These are phyloP conservation scores for Trypanosoma rangeli DNA, from an alignment of 208 protist genomes.

Conservation along the genomic window DNA sequence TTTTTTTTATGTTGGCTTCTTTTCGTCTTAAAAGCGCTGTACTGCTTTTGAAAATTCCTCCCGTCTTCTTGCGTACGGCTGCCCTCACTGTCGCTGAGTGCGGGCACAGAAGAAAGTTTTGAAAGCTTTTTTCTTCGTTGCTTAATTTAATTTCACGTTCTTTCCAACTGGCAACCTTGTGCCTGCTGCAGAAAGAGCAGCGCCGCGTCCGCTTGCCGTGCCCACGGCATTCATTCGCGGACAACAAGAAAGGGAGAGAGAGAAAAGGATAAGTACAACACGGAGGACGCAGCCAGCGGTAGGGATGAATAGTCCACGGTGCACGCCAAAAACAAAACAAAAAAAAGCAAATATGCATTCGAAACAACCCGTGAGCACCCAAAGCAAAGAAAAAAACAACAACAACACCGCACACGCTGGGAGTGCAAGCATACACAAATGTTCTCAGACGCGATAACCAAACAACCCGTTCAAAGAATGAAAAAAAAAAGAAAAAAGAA, in stretches of 20 bases:
- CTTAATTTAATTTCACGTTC: not conserved
- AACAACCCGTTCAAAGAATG: not conserved
- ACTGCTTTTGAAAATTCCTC: not conserved
- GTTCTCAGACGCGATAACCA: not conserved
- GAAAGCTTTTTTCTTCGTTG: no score
- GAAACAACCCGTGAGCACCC: not conserved
- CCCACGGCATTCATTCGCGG: not conserved
- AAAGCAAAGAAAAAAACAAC: conserved; percentile 1
- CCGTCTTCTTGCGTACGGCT: not conserved
- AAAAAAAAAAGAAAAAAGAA: conserved; percentile 12
- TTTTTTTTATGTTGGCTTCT: not conserved
- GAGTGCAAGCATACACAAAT: not conserved
- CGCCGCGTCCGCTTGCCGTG: not conserved
- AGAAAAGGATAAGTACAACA: not conserved
- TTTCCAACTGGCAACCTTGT: not conserved
- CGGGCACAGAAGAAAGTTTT: no score
- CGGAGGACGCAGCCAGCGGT: no score
- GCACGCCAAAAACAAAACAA: not conserved
- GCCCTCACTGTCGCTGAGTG: not conserved
- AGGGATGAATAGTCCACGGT: no score
- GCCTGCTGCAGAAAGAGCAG: not conserved
- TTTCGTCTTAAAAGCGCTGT: conserved; percentile 8
- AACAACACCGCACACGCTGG: no score
- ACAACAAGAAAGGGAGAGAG: not conserved
- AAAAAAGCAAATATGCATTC: not conserved